Percentiles rank a stretch among this genome's conserved stretches.
These are phyloP conservation scores for Apostasia shenzhenica DNA, from an alignment of 106 monocot genomes.

Conservation along the genomic window DNA sequence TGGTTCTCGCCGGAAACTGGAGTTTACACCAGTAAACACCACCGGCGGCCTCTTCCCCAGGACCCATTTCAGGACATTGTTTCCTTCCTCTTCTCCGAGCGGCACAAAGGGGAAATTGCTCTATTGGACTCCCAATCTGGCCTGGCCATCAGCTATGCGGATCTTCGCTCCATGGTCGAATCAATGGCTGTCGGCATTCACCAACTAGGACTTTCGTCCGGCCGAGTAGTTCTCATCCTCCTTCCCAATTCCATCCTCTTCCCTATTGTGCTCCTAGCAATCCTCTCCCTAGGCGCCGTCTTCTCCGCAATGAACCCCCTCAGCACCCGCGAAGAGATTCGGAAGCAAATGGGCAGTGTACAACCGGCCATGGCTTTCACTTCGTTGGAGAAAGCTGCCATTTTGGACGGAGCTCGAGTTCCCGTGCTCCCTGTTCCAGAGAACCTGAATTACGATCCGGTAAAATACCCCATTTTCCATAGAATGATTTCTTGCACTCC, in stretches of 20 bases:
- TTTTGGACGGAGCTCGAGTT: constrained; percentile 11
- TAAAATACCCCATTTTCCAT: constrained; percentile 21
- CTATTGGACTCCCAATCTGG: constrained; percentile 49
- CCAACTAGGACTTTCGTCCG: constrained; percentile 15
- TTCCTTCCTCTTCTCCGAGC: constrained; percentile 49
- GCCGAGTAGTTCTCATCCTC: constrained; percentile 47
- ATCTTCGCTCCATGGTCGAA: constrained; percentile 26
- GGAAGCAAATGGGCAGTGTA: constrained; percentile 12
- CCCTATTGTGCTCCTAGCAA: constrained; percentile 49
- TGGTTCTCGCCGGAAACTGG: constrained; percentile 51
- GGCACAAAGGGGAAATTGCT: constrained; percentile 27
- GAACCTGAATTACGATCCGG: constrained; percentile 7
- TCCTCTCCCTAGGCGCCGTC: constrained; percentile 48
- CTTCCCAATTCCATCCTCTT: constrained; percentile 53
- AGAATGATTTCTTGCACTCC: constrained; percentile 10
- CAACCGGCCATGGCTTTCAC: constrained; percentile 15
- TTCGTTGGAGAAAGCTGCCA: constrained; percentile 3
- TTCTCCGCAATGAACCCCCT: constrained; percentile 49
- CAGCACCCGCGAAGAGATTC: constrained; percentile 38
- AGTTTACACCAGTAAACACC: constrained; percentile 53
- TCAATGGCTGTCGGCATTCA: constrained; percentile 46
- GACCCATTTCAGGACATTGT: constrained; percentile 34
- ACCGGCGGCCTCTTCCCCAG: constrained; percentile 28
- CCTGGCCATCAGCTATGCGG: constrained; percentile 24
- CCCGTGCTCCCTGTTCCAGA: constrained; percentile 31